Base-by-base conservation (phyloP, 179 eudicot genomes). In the Silene noctiflora region DNA sequence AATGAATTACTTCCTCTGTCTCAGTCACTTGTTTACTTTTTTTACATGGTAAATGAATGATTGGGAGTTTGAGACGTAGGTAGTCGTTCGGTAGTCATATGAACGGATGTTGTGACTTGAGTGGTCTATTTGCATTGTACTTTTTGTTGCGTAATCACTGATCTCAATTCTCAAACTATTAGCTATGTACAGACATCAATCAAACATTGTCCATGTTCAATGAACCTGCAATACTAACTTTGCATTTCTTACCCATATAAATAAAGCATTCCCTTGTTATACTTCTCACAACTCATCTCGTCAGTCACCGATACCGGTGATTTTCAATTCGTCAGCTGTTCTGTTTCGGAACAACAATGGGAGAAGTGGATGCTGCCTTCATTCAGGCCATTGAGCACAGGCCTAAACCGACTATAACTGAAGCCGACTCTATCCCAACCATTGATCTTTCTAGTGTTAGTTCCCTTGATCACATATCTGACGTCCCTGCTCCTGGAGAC, bases 341-440 rank as follows among this genome's bases (percentile, higher is more conserved):
- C 56, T 14, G 17, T 29, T 29, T 12, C 2, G 39, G 27, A 31
- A 27, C 21, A n/a, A 65, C 17, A n/a, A 89, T 90, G 95, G 95
- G 81, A 65, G 91, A 88, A 69, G 77, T 88, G 2, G 87, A 84
- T 66, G 76, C 87, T 53, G 82, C 84, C 12, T 91, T 91, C 88
- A 83, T 88, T 72, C 96, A 91, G 81, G 81, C 82, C 61, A 25
- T 63, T 8, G 93, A 91, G 73, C 93, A 91, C 73, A 84, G 91
- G 79, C 93, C 90, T 25, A 89, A 85, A 60, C 84, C 67, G 17
- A 66, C 82, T 13, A 55, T 74, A 29, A 76, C 31, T 7, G 86
- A 76, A 78, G 88, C 85, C 1, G 83, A 87, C 27, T 83, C 80
- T 62, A 84, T 86, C 75, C 89, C 89, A 46, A 8, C 81, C 44